Evolutionary conservation across 2,329 filamentous ascomycete species (phyloP).

Genomic region (Trichoderma harzianum): DNA sequence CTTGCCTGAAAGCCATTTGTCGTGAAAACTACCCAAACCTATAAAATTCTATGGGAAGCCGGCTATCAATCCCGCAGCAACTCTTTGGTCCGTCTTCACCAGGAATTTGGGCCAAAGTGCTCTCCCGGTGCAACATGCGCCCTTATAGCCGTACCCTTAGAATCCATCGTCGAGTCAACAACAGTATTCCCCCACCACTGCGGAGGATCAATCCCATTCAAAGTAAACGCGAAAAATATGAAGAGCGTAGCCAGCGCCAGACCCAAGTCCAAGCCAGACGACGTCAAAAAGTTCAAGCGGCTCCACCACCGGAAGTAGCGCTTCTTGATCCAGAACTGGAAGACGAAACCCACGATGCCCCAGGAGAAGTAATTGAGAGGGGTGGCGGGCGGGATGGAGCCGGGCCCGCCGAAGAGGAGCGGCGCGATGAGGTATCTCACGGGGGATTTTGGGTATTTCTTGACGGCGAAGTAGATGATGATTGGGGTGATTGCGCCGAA

Average conservation of each 20-base stretch:
- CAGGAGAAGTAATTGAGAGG: slow-evolving; percentile 73
- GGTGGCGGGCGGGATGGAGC: slow-evolving; percentile 61
- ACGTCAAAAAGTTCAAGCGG: slow-evolving; percentile 69
- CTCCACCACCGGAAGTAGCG: slow-evolving; percentile 68
- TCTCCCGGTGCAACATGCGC: slow-evolving; percentile 49
- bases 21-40: background rate
- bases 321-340: slow-evolving; percentile 66
- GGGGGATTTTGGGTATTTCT: slow-evolving; percentile 50
- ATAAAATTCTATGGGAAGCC: background rate
- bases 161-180: slow-evolving; percentile 60
- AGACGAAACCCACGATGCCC: slow-evolving; percentile 67
- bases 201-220: slow-evolving; percentile 60
- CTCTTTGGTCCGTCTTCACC: slow-evolving; percentile 34
- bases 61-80: background rate
- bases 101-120: slow-evolving; percentile 58
- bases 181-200: slow-evolving; percentile 67
- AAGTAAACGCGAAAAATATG: slow-evolving; percentile 66
- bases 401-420: slow-evolving; percentile 59
- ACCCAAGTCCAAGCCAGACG: slow-evolving; percentile 66
- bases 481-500: slow-evolving; percentile 54
- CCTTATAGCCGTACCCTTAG: slow-evolving; percentile 56
- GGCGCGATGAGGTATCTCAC: slow-evolving; percentile 56
- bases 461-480: slow-evolving; percentile 47
- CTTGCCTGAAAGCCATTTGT: background rate
- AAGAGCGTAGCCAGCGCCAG: slow-evolving; percentile 64